phyloP scores from a whole-genome alignment of 208 protist species.

The Leishmania tropica region DNA sequence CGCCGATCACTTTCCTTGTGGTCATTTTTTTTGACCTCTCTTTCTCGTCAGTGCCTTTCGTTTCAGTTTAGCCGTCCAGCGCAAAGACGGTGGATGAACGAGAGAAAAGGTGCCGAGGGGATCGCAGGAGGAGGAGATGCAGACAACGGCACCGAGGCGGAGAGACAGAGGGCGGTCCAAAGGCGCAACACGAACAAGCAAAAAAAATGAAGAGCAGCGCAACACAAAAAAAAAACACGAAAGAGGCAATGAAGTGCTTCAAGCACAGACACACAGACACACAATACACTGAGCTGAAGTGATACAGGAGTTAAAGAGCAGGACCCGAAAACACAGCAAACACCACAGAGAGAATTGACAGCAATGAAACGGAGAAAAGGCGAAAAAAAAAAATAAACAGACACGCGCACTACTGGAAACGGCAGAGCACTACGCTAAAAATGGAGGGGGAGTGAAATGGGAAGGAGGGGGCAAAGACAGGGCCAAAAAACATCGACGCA shows the following conservation, averaged over 20 bases:
- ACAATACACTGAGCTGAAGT: not conserved
- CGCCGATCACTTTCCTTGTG: constrained; percentile 57
- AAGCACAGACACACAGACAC: not conserved
- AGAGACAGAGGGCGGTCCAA: not conserved
- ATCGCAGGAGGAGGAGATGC: not conserved
- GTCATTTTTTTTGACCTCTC: constrained; percentile 28
- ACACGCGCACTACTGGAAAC: constrained; percentile 5
- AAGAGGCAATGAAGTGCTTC: not conserved
- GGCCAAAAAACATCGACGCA: not conserved
- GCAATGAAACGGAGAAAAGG: not conserved
- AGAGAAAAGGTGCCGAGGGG: not conserved
- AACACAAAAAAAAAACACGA: constrained; percentile 15
- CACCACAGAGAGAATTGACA: not conserved
- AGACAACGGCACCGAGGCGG: not conserved
- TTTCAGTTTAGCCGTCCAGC: not conserved
- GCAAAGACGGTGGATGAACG: not conserved
- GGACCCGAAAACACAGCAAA: not conserved
- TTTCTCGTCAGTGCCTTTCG: not conserved
- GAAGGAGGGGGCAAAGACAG: not conserved
- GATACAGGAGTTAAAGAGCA: not conserved
- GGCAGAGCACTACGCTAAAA: constrained; percentile 6
- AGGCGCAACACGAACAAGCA: not conserved
- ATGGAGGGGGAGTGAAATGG: not conserved
- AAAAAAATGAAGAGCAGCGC: not conserved
- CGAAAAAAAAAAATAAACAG: not conserved